Evolutionary conservation across 2,329 filamentous ascomycete species (phyloP), one percentile per base, ranked within the genome.

Genomic region (Cytospora chrysosperma): DNA sequence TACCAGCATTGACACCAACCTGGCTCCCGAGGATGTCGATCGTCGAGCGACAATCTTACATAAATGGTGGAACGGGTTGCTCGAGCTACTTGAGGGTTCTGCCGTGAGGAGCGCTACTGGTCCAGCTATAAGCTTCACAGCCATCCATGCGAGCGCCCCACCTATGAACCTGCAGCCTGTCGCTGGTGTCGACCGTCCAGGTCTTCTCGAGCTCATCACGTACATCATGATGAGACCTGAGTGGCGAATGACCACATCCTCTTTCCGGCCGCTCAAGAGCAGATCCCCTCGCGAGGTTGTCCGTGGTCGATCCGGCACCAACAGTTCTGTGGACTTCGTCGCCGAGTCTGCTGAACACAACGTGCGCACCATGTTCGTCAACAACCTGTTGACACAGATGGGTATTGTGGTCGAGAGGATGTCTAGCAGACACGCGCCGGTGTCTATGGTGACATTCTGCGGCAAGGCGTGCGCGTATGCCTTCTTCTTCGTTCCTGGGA

Each of bases 391-490:
- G 50, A 87, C 89, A 47, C 93, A 97, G 71, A 90, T 97, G 86
- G 82, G 85, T 1, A 90, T 95, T 67, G 90, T 93, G n/a, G 88
- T 96, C 8, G 91, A 95, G 61, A 94, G 92, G 72, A 90, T 97
- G 87, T 93, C 91, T 19, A 80, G 91, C 70, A 86, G 91, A 56
- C 89, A 92, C 64, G 80, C 80, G 4, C 84, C 85, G 1, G 70
- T 80, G 24, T 89, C 86, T 69, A 75, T 93, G 64, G 91, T 97
- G 63, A 89, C 90, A 32, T 97, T 97, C 73, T 92, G 91, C 60
- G 93, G 92, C 65, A 96, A 95, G 76, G 91, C 92, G 4, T 94
- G 91, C 71, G 93, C 93, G 2, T 97, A 96, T 75, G 93, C 92
- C 32, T 97, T 96, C 75, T 95, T 94, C 77, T 97, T 96, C 71